Conservation (phyloP, 1,284 basidiomycete genomes). For the Naganishia albida region DNA sequence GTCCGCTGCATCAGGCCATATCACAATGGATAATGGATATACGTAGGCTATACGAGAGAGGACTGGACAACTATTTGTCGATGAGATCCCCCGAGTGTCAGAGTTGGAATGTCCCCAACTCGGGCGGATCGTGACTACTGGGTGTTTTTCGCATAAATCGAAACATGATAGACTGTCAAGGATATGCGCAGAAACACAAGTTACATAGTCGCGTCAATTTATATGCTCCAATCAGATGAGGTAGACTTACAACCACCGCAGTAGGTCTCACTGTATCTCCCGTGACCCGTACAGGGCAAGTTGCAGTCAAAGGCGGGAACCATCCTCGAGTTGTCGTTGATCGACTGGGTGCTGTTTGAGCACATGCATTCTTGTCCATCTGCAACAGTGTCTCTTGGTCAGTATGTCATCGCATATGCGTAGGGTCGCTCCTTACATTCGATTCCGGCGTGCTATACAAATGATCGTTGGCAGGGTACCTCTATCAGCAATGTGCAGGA, state of each 20-base stretch:
- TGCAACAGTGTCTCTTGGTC: not conserved
- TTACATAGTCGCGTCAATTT: not conserved
- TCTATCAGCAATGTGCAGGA: not conserved
- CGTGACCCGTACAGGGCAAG: constrained; percentile 8
- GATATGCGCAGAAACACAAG: not conserved
- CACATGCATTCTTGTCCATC: constrained; percentile 13
- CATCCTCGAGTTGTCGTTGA: constrained; percentile 3
- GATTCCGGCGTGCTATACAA: constrained; percentile 10
- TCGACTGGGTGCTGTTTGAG: constrained; percentile 8
- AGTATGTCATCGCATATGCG: not conserved
- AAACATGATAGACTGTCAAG: not conserved
- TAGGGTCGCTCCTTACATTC: not conserved
- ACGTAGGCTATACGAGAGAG: too few species aligned
- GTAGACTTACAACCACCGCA: constrained; percentile 12
- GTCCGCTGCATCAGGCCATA: too few species aligned
- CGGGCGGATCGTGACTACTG: too few species aligned
- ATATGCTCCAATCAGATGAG: too few species aligned
- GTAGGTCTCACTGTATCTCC: constrained; percentile 16
- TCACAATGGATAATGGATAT: too few species aligned
- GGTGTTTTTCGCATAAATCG: not conserved
- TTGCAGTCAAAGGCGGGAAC: constrained; percentile 12
- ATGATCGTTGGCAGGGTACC: too few species aligned
- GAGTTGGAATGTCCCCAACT: too few species aligned
- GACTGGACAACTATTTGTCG: too few species aligned
- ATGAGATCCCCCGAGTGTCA: too few species aligned